phyloP scores from a whole-genome alignment of 768 basidiomycete genomes.

The Tulasnella calospora region DNA sequence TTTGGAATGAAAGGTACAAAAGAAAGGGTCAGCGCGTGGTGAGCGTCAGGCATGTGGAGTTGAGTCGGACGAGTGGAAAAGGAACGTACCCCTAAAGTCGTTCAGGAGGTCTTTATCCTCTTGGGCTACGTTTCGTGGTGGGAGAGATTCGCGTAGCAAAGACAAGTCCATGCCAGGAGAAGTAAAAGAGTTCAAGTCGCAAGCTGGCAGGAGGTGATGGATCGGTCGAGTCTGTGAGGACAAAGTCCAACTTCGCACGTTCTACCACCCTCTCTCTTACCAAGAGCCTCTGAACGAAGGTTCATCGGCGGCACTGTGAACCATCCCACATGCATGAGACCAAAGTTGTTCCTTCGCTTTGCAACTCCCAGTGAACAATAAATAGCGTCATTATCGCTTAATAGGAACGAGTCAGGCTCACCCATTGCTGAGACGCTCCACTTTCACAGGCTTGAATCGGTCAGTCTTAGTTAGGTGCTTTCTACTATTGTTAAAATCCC shows the following conservation, averaged over 20 bases:
- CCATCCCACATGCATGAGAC: no score
- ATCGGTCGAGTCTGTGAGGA: not conserved
- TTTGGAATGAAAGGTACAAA: slow-evolving; percentile 9
- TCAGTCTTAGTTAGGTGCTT: no score
- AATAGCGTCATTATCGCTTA: no score
- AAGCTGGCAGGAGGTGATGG: not conserved
- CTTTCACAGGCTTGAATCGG: no score
- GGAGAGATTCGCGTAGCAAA: slow-evolving; percentile 24
- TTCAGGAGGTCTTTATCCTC: slow-evolving; percentile 76
- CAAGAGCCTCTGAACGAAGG: no score
- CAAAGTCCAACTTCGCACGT: not conserved
- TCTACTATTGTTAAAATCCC: no score
- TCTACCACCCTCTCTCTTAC: no score
- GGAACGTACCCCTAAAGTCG: slow-evolving; percentile 66
- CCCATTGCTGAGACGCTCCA: no score
- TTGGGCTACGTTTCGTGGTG: slow-evolving; percentile 45
- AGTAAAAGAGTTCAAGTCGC: not conserved
- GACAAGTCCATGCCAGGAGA: slow-evolving; percentile 18
- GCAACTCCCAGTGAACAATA: no score
- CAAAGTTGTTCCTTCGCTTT: no score
- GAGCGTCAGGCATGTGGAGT: slow-evolving; percentile 25
- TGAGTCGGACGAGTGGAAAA: not conserved
- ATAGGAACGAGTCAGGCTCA: no score
- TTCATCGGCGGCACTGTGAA: no score
- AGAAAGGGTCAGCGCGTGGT: not conserved